Conservation (phyloP, 2,329 filamentous ascomycete genomes). For the Botrytis elliptica region DNA sequence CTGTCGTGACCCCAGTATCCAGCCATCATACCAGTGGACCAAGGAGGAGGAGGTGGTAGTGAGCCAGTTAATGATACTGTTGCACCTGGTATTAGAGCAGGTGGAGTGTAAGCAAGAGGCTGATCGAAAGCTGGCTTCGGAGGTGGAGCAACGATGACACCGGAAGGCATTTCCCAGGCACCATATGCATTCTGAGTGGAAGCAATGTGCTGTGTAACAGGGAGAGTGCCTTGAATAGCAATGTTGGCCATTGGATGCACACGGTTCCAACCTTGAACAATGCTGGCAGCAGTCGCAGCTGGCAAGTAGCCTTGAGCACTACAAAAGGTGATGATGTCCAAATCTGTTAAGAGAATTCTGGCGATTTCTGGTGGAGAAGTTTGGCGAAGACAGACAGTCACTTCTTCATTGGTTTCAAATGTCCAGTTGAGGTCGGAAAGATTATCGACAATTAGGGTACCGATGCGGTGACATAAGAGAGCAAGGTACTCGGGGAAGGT, state of each 20-base stretch:
- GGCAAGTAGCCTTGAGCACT: constrained; percentile 14
- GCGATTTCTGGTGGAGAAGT: constrained; percentile 25
- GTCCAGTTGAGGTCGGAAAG: constrained; percentile 30
- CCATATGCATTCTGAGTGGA: constrained; percentile 18
- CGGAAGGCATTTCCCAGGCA: constrained; percentile 5
- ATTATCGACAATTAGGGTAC: constrained; percentile 27
- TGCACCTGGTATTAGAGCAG: not conserved
- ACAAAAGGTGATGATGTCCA: constrained; percentile 31
- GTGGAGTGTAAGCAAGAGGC: not conserved
- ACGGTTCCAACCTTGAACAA: constrained; percentile 3
- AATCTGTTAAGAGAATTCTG: constrained; percentile 29
- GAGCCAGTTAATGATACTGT: not conserved
- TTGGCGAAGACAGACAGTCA: constrained; percentile 25
- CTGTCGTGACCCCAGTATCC: constrained; percentile 13
- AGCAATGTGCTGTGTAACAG: constrained; percentile 7
- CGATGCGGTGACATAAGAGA: constrained; percentile 27
- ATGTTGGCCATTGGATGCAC: not conserved
- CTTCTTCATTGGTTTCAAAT: constrained; percentile 22
- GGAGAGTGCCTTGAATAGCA: constrained; percentile 5
- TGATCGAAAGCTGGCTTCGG: not conserved
- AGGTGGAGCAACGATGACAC: not conserved
- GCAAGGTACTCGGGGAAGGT: too few species aligned
- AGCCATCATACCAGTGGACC: constrained; percentile 18
- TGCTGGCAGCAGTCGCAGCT: not conserved
- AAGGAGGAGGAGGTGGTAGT: not conserved